Conservation (phyloP, 2,329 filamentous ascomycete genomes). For the Cladosporium sp. region DNA sequence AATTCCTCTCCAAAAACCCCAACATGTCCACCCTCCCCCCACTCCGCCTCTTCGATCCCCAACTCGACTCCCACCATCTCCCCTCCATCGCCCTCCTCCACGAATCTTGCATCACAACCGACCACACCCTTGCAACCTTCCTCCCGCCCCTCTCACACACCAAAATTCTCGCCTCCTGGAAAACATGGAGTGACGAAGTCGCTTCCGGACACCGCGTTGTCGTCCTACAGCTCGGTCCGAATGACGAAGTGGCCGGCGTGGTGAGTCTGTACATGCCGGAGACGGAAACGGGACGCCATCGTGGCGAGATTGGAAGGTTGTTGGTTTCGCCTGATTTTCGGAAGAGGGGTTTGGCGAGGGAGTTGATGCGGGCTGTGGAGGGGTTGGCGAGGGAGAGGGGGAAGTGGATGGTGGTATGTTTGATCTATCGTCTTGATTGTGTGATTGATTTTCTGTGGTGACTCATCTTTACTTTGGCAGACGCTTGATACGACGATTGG, state of each 20-base stretch:
- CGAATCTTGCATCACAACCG: slow-evolving; percentile 55
- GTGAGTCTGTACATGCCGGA: slow-evolving; percentile 52
- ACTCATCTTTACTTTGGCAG: slow-evolving; percentile 30
- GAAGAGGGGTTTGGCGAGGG: slow-evolving; percentile 48
- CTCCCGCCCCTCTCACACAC: slow-evolving; percentile 55
- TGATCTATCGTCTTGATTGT: too few relatives aligned
- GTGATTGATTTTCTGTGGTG: too few relatives aligned
- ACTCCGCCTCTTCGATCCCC: slow-evolving; percentile 18
- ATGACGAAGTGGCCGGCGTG: slow-evolving; percentile 50
- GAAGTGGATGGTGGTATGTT: slow-evolving; percentile 52
- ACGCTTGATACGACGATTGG: slow-evolving; percentile 52
- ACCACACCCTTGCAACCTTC: slow-evolving; percentile 56
- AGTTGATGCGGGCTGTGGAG: slow-evolving; percentile 54
- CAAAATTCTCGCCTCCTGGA: slow-evolving; percentile 57
- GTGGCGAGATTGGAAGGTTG: slow-evolving; percentile 55
- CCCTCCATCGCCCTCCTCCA: slow-evolving; percentile 57
- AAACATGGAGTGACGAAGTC: slow-evolving; percentile 48
- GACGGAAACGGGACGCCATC: slow-evolving; percentile 54
- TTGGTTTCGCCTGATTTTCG: slow-evolving; percentile 52
- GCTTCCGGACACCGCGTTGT: slow-evolving; percentile 47
- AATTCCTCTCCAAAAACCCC: too few relatives aligned
- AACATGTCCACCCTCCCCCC: slow-evolving; percentile 11
- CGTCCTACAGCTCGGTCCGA: slow-evolving; percentile 30
- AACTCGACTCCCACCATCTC: slow-evolving; percentile 48
- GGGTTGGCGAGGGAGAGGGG: slow-evolving; percentile 47